Base-by-base conservation (phyloP, 1,284 basidiomycete genomes). In the Papiliotrema nemorosa region DNA sequence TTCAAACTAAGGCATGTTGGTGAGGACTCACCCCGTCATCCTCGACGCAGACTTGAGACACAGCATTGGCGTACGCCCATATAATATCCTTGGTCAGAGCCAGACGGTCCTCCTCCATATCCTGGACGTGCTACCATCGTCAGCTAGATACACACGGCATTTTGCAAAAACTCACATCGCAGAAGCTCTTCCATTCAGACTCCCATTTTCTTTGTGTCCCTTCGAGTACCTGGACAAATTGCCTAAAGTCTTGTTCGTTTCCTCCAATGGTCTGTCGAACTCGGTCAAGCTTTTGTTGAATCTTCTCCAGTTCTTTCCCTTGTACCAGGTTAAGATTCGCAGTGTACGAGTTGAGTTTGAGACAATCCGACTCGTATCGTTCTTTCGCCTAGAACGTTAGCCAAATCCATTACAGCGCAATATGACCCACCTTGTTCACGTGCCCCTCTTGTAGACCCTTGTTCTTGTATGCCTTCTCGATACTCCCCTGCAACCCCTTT, bases 41-140 rank as follows among this genome's bases (percentile, higher is more conserved):
- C 20, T 85, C 80, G 13, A 99, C 93, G 66, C 96, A 98, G 24
- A 97, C 88, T 6, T 89, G 90, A 4, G 92, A 96, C 20, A 97
- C 86, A 1, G 87, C 86, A 72, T 99, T 99, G 2, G 94, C 92
- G 70, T 90, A 97, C 27, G 85, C 84, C 94, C 94, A 99, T 70
- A 96, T 80, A 60, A 90, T 90, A 70, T 93, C 88, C 77, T 96
- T 97, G 77, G 88, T 85, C 67, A 96, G 90, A 57, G 92, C 90
- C 68, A 96, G 77, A 14, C 96, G 82, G 55, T 94, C 87, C 66
- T 97, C 93, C 70, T 99, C 94, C 41, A 96, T 73, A 75, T 99
- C 94, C 76, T 99, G 96, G 60, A 88, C 92, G 50, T 83, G 84
- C 77, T 81, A 18, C 22, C 5, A 39, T 50, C 41, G 49, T n/a